Evolutionary conservation across 1,284 basidiomycete genomes (phyloP).

Genomic region (Cutaneotrichosporon sp.): DNA sequence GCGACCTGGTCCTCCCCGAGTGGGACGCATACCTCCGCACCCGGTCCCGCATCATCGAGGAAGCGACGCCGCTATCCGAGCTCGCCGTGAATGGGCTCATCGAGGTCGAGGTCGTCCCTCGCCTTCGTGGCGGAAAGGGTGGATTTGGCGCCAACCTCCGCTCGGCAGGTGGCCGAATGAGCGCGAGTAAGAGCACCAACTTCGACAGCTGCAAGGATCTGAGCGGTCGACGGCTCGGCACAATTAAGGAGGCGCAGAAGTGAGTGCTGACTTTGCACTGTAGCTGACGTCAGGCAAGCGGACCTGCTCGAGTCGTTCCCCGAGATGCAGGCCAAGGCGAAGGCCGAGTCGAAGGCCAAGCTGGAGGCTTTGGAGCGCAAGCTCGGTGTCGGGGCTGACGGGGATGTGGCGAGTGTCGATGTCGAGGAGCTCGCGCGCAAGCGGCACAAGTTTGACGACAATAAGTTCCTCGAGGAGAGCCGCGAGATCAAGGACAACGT

Average conservation of each 20-base stretch:
- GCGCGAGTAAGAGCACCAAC: slow-evolving; percentile 87
- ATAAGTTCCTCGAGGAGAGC: slow-evolving; percentile 86
- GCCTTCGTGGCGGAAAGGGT: slow-evolving; percentile 86
- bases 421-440: slow-evolving; percentile 57
- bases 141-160: slow-evolving; percentile 95
- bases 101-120: slow-evolving; percentile 42
- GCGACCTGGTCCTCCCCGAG: slow-evolving; percentile 16
- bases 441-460: slow-evolving; percentile 88
- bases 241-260: slow-evolving; percentile 94
- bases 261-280: slow-evolving; percentile 41
- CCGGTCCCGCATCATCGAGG: slow-evolving; percentile 19
- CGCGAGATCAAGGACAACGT: slow-evolving; percentile 88
- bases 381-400: slow-evolving; percentile 59
- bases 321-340: slow-evolving; percentile 69
- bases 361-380: slow-evolving; percentile 77
- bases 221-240: slow-evolving; percentile 80
- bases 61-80: slow-evolving; percentile 16
- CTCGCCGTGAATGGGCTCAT: slow-evolving; percentile 21
- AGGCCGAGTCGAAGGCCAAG: slow-evolving; percentile 75
- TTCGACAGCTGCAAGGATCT: slow-evolving; percentile 94
- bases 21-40: slow-evolving; percentile 36
- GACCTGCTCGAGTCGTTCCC: slow-evolving; percentile 83
- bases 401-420: slow-evolving; percentile 51
- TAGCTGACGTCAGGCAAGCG: slow-evolving; percentile 61
- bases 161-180: slow-evolving; percentile 96